phyloP scores from a whole-genome alignment of 345 rosid species.

The Citrus maxima region DNA sequence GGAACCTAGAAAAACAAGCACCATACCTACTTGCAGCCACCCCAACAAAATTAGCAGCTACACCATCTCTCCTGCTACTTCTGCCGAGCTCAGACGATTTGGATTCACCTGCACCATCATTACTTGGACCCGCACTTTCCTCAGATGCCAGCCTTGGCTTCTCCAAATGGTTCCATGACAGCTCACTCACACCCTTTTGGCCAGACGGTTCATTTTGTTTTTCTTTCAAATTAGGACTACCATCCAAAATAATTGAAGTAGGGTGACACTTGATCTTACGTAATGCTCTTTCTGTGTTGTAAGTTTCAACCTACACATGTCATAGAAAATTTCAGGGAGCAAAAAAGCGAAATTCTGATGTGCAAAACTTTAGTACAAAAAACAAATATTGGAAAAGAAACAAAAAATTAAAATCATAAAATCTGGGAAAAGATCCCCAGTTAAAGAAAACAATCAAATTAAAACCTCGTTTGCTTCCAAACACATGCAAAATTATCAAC shows the following conservation, averaged over 20 bases:
- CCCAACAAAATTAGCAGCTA: constrained; percentile 28
- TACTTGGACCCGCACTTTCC: constrained; percentile 23
- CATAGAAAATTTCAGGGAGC: constrained; percentile 2
- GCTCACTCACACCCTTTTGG: constrained; percentile 17
- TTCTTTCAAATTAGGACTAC: constrained; percentile 19
- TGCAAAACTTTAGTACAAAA: neutral
- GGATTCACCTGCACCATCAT: constrained; percentile 20
- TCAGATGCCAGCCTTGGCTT: constrained; percentile 29
- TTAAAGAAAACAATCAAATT: neutral
- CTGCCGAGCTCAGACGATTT: constrained; percentile 29
- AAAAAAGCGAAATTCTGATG: neutral
- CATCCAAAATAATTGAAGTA: constrained; percentile 29
- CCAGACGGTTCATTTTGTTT: constrained; percentile 20
- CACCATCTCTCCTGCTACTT: constrained; percentile 22
- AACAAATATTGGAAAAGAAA: neutral
- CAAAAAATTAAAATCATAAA: neutral
- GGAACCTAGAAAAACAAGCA: neutral
- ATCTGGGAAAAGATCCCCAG: neutral
- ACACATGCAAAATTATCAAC: neutral
- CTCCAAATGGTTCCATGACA: constrained; percentile 26
- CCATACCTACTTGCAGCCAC: constrained; percentile 49
- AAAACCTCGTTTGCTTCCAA: neutral
- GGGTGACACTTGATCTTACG: constrained; percentile 76
- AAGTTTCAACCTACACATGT: constrained; percentile 53
- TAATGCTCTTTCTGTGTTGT: constrained; percentile 59